These are phyloP conservation scores for Pseudotulostoma volvatum DNA, from an alignment of 495 filamentous ascomycete species.

Conservation along the genomic window DNA sequence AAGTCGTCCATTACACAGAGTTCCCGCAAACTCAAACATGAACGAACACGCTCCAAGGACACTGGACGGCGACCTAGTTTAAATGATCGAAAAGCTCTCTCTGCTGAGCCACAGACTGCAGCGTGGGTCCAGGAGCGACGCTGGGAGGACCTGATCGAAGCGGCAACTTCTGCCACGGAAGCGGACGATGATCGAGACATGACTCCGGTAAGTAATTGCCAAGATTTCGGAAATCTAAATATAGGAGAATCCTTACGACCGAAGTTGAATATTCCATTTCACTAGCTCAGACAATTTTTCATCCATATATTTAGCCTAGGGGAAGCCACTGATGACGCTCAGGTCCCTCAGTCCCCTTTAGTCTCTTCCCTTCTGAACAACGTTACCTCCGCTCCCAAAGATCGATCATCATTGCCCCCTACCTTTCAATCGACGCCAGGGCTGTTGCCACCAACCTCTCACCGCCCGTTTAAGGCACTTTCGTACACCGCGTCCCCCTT, in stretches of 20 bases:
- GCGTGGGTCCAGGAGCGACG: conserved; percentile 63
- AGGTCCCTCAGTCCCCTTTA: conserved; percentile 53
- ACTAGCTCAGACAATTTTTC: no score
- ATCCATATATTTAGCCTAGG: no score
- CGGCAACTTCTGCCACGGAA: conserved; percentile 77
- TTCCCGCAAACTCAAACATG: conserved; percentile 55
- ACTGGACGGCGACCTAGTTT: conserved; percentile 47
- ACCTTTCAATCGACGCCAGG: conserved; percentile 23
- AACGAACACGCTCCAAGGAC: conserved; percentile 59
- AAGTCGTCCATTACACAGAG: conserved; percentile 73
- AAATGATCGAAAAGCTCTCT: conserved; percentile 64
- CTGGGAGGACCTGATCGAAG: conserved; percentile 91
- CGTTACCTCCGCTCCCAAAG: conserved; percentile 33
- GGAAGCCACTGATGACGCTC: conserved; percentile 9
- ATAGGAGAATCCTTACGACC: no score
- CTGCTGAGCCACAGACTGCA: conserved; percentile 59
- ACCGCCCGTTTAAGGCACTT: conserved; percentile 42
- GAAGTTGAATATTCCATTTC: no score
- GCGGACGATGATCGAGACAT: conserved; percentile 70
- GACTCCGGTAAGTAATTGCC: conserved; percentile 46
- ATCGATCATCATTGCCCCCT: conserved; percentile 68
- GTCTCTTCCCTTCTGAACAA: conserved; percentile 26
- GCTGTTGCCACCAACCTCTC: conserved; percentile 25
- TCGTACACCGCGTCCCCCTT: conserved; percentile 75
- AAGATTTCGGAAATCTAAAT: neutral